A percentile compares a stretch with the other conserved stretches of the same genome.
Conservation (phyloP, 2,329 filamentous ascomycete genomes). For the Aspergillus brasiliensis region DNA sequence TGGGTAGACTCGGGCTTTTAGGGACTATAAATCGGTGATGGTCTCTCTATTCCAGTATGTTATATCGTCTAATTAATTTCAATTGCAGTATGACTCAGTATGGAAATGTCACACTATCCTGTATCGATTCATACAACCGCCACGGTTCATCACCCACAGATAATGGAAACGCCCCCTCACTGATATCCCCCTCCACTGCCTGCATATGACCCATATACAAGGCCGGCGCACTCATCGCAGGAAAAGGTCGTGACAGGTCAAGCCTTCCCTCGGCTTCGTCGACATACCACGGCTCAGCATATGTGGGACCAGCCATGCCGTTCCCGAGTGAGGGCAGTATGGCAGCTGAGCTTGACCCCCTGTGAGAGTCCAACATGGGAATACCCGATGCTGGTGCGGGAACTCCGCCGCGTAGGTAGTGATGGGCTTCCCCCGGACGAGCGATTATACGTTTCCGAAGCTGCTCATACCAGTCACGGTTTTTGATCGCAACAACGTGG, state of each 20-base stretch:
- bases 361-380: background rate
- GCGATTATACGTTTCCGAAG: background rate
- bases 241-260: background rate
- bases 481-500: constrained; percentile 2
- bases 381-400: background rate
- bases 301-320: background rate
- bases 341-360: background rate
- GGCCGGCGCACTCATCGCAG: background rate
- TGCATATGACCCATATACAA: background rate
- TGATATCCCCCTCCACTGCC: background rate
- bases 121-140: background rate
- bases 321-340: background rate
- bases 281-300: background rate
- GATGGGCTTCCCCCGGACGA: background rate
- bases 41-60: no score
- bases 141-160: background rate
- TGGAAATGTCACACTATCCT: background rate
- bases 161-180: background rate
- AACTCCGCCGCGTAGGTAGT: background rate
- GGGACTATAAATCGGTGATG: no score
- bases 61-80: no score
- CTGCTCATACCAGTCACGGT: constrained; percentile 4
- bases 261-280: background rate
- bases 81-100: no score
- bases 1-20: no score